Conservation (phyloP, 108 stramenopile species). For the Skeletonema costatum region DNA sequence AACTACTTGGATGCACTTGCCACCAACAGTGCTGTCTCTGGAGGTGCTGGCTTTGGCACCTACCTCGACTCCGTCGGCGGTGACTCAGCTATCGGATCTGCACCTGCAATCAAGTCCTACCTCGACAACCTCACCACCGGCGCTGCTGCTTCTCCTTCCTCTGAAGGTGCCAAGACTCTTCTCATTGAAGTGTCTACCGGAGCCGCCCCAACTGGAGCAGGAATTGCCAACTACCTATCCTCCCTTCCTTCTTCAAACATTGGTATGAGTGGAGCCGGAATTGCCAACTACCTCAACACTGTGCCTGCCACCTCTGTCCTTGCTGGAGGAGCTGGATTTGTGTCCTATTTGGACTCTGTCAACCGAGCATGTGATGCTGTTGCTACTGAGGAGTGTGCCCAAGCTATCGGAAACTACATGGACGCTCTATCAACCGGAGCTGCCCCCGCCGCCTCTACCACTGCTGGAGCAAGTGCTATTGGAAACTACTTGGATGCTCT, state of each 20-base stretch:
- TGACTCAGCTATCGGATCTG: background rate
- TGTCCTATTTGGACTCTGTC: conserved; percentile 39
- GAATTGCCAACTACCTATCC: too few species aligned
- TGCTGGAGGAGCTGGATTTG: conserved; percentile 23
- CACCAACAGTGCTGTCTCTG: conserved; percentile 12
- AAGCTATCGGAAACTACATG: conserved; percentile 32
- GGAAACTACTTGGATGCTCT: conserved; percentile 32
- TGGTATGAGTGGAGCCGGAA: background rate
- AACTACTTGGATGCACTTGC: conserved; percentile 42
- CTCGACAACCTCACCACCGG: background rate
- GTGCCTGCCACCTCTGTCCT: background rate
- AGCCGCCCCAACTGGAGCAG: background rate
- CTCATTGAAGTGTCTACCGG: background rate
- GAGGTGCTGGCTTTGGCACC: background rate
- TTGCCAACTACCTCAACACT: conserved; percentile 9
- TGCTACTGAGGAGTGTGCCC: conserved; percentile 23
- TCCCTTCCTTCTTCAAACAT: too few species aligned
- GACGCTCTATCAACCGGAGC: conserved; percentile 18
- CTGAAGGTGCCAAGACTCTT: background rate
- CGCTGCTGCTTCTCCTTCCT: background rate
- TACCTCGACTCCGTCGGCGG: background rate
- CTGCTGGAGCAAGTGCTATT: conserved; percentile 15
- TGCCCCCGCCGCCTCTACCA: conserved; percentile 10
- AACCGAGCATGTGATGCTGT: background rate
- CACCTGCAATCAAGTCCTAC: conserved; percentile 1